Base-by-base conservation (phyloP, 129 eudicot species). In the Tagetes erecta region DNA sequence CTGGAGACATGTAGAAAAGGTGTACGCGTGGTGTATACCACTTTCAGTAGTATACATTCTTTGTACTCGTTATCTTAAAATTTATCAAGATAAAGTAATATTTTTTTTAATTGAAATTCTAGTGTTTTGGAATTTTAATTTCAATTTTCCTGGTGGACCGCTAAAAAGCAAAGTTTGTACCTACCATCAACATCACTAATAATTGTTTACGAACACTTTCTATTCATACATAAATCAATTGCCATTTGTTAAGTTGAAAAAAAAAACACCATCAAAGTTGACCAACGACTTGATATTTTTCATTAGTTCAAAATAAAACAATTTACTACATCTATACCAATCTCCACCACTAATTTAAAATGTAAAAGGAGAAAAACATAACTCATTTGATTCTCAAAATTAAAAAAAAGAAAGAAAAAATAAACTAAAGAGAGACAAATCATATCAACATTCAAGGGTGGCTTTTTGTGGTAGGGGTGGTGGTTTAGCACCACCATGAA, bases 391-490 rank as follows among this genome's bases (percentile, higher is more conserved):
- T 40, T 81, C 77, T 80, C 80, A 80, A 76, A 80, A 76, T 42
- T 27, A 65, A 30, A 74, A 73, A 27, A 8, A 3, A 33, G 40
- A 33, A 12, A 41, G 35, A 31, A 41, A 33, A 72, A 64, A 53
- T 4, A 64, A 49, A 11, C 12, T 56, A 1, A 68, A 59, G 47
- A 68, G 6, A 75, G 45, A 69, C 38, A 71, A 57, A 64, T 1
- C 42, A 20, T 84, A 78, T 86, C 73, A 82, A 83, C 91, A 85
- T 72, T 85, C 82, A 27, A 78, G 20, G 0, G n/a, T 70, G 33
- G 69, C 53, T 20, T 72, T 79, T 66, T 44, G 74, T 8, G 80
- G 52, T 66, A 83, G 84, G 10, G 84, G 84, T 2, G 67, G 66
- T 20, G 80, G 80, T 78, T 80, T 78, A 67, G 74, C 65, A 75